Percentiles rank a stretch among this genome's conserved stretches.
phyloP scores from a whole-genome alignment of 768 basidiomycete genomes.

The Favolaschia claudopus region DNA sequence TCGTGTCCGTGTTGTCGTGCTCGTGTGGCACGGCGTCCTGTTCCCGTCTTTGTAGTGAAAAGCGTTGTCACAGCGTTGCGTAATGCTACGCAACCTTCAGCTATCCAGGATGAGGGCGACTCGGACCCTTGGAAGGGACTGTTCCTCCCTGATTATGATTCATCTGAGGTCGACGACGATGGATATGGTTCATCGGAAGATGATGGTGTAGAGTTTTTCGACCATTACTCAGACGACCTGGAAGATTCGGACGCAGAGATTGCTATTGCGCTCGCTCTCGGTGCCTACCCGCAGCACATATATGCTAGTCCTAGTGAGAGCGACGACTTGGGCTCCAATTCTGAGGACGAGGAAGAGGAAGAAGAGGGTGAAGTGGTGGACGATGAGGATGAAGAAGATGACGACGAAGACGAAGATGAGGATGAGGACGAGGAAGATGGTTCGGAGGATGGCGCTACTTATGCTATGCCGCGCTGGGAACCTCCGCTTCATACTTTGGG shows the following conservation, averaged over 20 bases:
- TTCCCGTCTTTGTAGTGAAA: conserved; percentile 75
- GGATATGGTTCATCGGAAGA: conserved; percentile 45
- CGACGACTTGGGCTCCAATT: conserved; percentile 18
- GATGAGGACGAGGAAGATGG: conserved; percentile 29
- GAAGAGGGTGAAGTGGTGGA: neutral
- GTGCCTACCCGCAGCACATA: conserved; percentile 1
- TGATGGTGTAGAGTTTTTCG: conserved; percentile 38
- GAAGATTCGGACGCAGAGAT: conserved; percentile 40
- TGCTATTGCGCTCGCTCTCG: conserved; percentile 16
- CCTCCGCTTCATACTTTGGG: conserved; percentile 50
- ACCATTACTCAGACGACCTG: conserved; percentile 43
- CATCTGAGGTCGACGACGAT: conserved; percentile 40
- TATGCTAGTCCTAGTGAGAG: conserved; percentile 23
- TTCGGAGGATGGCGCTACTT: conserved; percentile 38
- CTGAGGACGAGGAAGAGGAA: neutral
- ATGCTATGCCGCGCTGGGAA: conserved; percentile 61
- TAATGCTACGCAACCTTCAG: conserved; percentile 30
- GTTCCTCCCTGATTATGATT: conserved; percentile 58
- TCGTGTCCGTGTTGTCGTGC: conserved; percentile 79
- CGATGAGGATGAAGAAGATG: conserved; percentile 34
- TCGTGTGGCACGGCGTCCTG: conserved; percentile 61
- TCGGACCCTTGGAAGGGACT: conserved; percentile 78
- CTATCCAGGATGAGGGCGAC: conserved; percentile 41
- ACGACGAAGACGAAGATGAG: conserved; percentile 34
- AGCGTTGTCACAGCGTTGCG: conserved; percentile 56